Evolutionary conservation across 148 eudicot species (phyloP).

Genomic region (Chenopodium formosanum): DNA sequence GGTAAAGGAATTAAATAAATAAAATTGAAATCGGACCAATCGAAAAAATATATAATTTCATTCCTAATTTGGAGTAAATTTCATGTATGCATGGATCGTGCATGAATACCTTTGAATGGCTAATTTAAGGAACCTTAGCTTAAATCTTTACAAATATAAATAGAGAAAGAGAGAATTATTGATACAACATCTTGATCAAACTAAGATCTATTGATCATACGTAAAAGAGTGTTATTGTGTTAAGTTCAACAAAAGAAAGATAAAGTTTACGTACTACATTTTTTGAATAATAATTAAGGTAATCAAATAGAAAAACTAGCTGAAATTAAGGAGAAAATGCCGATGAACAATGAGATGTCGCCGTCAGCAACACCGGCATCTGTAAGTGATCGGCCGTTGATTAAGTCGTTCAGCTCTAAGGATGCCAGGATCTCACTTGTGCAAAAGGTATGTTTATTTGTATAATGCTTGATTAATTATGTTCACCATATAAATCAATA

Average conservation of each 20-base stretch:
- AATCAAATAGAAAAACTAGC: background rate
- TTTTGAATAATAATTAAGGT: background rate
- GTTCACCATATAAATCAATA: too few relatives aligned
- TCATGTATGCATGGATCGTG: conserved; percentile 24
- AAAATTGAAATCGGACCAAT: background rate
- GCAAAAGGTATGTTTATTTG: conserved; percentile 22
- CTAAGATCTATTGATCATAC: background rate
- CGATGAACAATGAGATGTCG: background rate
- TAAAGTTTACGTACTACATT: background rate
- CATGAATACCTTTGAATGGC: conserved; percentile 17
- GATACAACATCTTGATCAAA: too few relatives aligned
- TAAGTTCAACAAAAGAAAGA: background rate
- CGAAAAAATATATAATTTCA: background rate
- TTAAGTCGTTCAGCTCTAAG: background rate
- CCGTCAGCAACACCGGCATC: conserved; percentile 3
- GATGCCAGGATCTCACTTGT: conserved; percentile 14
- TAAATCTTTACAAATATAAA: background rate
- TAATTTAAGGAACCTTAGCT: conserved; percentile 6
- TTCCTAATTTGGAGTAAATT: conserved; percentile 9
- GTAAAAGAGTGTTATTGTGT: background rate
- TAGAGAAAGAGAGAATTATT: background rate
- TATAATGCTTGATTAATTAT: too few relatives aligned
- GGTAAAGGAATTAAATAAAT: background rate
- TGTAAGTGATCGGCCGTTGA: background rate
- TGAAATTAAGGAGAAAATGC: conserved; percentile 3